These are phyloP conservation scores for Epichloe uncinata DNA, from an alignment of 2,329 filamentous ascomycete species.

Conservation along the genomic window DNA sequence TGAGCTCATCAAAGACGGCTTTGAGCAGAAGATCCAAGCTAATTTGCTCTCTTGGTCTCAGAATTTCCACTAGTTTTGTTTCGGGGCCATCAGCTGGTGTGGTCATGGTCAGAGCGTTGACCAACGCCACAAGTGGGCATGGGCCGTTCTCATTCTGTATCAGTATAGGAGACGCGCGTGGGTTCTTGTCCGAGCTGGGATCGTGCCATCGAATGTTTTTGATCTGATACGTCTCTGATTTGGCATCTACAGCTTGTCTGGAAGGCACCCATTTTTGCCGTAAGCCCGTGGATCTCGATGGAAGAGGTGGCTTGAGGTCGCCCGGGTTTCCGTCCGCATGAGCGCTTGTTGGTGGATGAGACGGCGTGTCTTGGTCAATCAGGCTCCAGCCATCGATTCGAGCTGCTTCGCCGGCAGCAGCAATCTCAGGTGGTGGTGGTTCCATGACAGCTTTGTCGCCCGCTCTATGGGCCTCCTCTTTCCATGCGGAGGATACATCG, in stretches of 20 bases:
- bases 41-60: constrained; percentile 73
- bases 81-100: constrained; percentile 49
- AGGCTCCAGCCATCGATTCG: constrained; percentile 36
- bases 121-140: constrained; percentile 81
- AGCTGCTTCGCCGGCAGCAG: constrained; percentile 7
- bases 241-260: constrained; percentile 29
- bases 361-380: constrained; percentile 29
- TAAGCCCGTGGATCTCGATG: constrained; percentile 20
- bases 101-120: constrained; percentile 81
- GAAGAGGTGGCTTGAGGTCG: constrained; percentile 22
- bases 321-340: constrained; percentile 6
- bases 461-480: constrained; percentile 21
- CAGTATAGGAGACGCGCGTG: constrained; percentile 72
- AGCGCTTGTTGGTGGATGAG: constrained; percentile 7
- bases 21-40: constrained; percentile 76
- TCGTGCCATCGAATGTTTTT: constrained; percentile 85
- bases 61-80: constrained; percentile 62
- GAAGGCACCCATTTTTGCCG: constrained; percentile 25
- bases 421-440: constrained; percentile 9
- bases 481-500: constrained; percentile 22
- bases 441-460: constrained; percentile 13
- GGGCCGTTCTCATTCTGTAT: constrained; percentile 92
- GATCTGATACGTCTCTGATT: constrained; percentile 75
- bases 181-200: constrained; percentile 39
- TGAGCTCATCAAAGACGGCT: constrained; percentile 85